A percentile compares a stretch with the other conserved stretches of the same genome.
These are phyloP conservation scores for Nitzschia sp. DNA, from an alignment of 108 stramenopile species.

Conservation along the genomic window DNA sequence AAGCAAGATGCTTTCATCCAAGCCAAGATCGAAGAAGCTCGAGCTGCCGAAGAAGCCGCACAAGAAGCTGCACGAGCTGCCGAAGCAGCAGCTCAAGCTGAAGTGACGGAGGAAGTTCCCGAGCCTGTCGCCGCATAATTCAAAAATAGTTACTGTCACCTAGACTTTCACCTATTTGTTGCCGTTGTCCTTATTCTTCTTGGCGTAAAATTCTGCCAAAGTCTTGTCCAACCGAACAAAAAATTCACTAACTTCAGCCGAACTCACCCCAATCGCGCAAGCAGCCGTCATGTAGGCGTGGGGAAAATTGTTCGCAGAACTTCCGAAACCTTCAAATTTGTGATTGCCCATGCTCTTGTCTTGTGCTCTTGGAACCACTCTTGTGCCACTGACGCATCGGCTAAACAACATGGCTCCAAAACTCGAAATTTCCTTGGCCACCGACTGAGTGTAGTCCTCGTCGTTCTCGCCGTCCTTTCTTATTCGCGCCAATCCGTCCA, in stretches of 20 bases:
- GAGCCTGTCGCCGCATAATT: constrained; percentile 1
- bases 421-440: constrained; percentile 62
- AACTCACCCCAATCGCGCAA: constrained; percentile 86
- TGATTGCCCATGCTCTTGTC: constrained; percentile 68
- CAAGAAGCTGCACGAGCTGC: constrained; percentile 34
- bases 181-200: constrained; percentile 36
- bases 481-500: constrained; percentile 61
- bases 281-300: constrained; percentile 94
- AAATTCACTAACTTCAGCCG: constrained; percentile 87
- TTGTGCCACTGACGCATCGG: constrained; percentile 94
- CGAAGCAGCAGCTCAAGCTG: constrained; percentile 20
- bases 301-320: constrained; percentile 65
- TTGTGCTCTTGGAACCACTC: constrained; percentile 68
- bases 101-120: neutral
- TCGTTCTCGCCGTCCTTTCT: constrained; percentile 36
- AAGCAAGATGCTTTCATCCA: constrained; percentile 62
- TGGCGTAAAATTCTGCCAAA: constrained; percentile 63
- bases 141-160: neutral
- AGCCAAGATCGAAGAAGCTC: constrained; percentile 46
- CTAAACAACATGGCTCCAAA: constrained; percentile 98
- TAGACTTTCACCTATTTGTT: neutral
- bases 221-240: constrained; percentile 78
- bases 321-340: constrained; percentile 82
- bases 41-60: constrained; percentile 41
- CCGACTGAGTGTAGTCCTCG: constrained; percentile 33